Conservation (phyloP, 148 eudicot genomes). For the Polygonum maritimum region DNA sequence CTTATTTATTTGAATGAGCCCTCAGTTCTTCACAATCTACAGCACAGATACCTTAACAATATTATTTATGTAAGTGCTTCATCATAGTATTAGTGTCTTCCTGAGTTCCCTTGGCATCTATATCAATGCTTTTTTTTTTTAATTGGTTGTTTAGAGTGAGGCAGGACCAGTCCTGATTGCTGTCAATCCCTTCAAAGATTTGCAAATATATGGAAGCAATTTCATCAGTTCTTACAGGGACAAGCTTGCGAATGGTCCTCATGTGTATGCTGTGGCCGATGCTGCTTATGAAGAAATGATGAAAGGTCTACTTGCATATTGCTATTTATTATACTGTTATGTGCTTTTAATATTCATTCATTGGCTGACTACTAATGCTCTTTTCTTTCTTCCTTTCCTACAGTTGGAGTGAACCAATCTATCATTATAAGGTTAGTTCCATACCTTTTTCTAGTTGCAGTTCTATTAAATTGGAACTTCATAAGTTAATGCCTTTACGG, state of each 20-base stretch:
- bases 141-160: conserved; percentile 42
- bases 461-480: not conserved
- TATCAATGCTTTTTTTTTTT: not conserved
- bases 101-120: not conserved
- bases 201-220: conserved; percentile 56
- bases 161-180: conserved; percentile 92
- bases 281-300: conserved; percentile 76
- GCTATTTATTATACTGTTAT: not conserved
- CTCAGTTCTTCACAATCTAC: conserved; percentile 78
- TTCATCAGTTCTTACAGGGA: conserved; percentile 49
- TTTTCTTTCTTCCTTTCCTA: conserved; percentile 19
- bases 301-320: conserved; percentile 39
- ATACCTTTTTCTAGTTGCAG: not conserved
- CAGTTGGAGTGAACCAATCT: conserved; percentile 81
- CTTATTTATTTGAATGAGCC: conserved; percentile 97
- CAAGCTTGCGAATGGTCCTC: conserved; percentile 73
- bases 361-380: not conserved
- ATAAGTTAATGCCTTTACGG: not conserved
- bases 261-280: conserved; percentile 72
- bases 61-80: conserved; percentile 58
- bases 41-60: conserved; percentile 61
- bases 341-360: not conserved
- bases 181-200: conserved; percentile 81
- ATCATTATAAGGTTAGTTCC: conserved; percentile 76
- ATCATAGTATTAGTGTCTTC: not conserved